phyloP scores from a whole-genome alignment of 2,329 filamentous ascomycete genomes.

The Ascochyta lentis region DNA sequence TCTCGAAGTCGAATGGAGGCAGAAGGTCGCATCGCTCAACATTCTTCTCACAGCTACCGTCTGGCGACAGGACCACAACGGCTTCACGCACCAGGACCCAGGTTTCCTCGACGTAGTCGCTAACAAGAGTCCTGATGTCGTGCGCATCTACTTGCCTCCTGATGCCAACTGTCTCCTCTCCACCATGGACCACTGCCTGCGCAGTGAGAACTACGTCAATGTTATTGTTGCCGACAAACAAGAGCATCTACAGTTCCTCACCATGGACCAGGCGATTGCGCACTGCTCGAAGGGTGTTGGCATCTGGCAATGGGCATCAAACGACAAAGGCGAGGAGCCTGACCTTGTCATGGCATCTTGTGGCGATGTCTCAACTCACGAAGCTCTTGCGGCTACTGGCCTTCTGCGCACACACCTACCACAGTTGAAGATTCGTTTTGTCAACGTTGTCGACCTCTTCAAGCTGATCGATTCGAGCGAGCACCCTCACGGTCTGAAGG shows the following conservation, averaged over 20 bases:
- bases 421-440: constrained; percentile 75
- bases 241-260: constrained; percentile 76
- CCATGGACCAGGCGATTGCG: constrained; percentile 73
- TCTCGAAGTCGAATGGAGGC: constrained; percentile 78
- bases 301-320: constrained; percentile 79
- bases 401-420: constrained; percentile 75
- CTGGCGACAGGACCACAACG: constrained; percentile 84
- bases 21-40: constrained; percentile 76
- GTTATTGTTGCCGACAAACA: constrained; percentile 83
- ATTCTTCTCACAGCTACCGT: constrained; percentile 80
- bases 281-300: constrained; percentile 82
- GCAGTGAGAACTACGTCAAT: constrained; percentile 79
- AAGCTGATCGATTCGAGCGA: constrained; percentile 73
- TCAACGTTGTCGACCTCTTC: constrained; percentile 83
- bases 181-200: constrained; percentile 77
- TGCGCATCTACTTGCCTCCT: constrained; percentile 80
- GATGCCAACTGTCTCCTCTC: constrained; percentile 81
- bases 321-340: constrained; percentile 71
- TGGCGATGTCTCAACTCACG: constrained; percentile 76
- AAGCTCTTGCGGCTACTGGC: constrained; percentile 76
- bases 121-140: constrained; percentile 81
- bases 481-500: constrained; percentile 72
- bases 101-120: constrained; percentile 80
- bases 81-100: constrained; percentile 82
- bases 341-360: constrained; percentile 79